phyloP scores from a whole-genome alignment of 345 rosid species.

The Euphorbia lathyris region DNA sequence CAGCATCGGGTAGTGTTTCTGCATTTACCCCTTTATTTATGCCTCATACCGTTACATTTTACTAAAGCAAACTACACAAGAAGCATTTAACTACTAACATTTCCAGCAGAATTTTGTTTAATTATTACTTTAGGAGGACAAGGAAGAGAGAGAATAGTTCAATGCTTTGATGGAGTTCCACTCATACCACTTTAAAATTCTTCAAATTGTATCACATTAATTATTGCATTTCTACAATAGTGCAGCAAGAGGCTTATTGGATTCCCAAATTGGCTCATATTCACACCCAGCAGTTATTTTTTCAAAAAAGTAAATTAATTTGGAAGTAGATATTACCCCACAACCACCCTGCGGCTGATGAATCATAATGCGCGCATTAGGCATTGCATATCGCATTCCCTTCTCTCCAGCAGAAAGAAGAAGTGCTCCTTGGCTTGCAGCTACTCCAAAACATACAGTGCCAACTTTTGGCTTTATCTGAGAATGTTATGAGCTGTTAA shows the following conservation, averaged over 20 bases:
- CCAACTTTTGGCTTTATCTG: slow-evolving; percentile 96
- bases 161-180: not conserved
- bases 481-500: slow-evolving; percentile 13
- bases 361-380: slow-evolving; percentile 88
- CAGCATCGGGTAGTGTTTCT: no score
- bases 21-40: no score
- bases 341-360: slow-evolving; percentile 94
- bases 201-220: not conserved
- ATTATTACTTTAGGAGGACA: not conserved
- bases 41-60: no score
- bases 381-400: slow-evolving; percentile 97
- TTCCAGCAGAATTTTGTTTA: not conserved
- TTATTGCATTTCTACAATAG: not conserved
- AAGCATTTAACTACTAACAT: not conserved
- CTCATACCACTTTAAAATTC: not conserved
- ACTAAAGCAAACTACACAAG: not conserved
- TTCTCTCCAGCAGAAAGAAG: slow-evolving; percentile 96
- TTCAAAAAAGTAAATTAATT: not conserved
- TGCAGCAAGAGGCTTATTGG: not conserved
- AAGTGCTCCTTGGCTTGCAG: slow-evolving; percentile 93
- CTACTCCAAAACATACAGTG: slow-evolving; percentile 89
- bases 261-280: slow-evolving; percentile 3
- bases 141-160: not conserved
- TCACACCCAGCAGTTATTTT: not conserved
- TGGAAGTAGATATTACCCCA: slow-evolving; percentile 50